Base-by-base conservation (phyloP, 352 stramenopile species). In the Globisporangium spinosum region DNA sequence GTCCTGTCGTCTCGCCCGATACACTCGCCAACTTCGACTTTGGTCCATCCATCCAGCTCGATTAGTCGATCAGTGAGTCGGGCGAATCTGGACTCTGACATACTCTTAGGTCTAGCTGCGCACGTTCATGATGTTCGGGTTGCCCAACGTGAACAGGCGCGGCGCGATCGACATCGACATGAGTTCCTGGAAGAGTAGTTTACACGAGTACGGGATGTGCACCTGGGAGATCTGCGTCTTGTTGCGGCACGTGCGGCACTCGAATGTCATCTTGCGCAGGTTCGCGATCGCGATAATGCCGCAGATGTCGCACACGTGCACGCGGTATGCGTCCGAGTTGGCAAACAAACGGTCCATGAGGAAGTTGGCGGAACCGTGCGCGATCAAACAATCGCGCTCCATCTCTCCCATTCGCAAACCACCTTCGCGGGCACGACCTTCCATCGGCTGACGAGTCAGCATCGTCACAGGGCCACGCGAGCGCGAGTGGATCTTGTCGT, bases 361-460 rank as follows among this genome's bases (percentile, higher is more conserved):
- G 81, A 99, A 99, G 78, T 98, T 99, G 58, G 98, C 97, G 62
- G 96, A 98, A 40, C 98, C 98, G 82, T 99, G 98, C 7, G 97
- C 98, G 71, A 99, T 98, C 61, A 99, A 78, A 78, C 97, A 99
- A 92, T 99, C 98, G 73, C 98, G 98, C 85, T 99, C 98, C 98
- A 99, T 99, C 74, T 99, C 98, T 67, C 98, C 98, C 97, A 99
- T 99, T 61, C 98, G 97, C 72, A 99, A 77, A 72, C 98, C 98
- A 82, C 98, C 98, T 79, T 99, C 98, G 65, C 97, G 88, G 43
- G 94, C 95, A 80, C 98, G 91, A 80, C 98, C 98, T 77, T 99
- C 98, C 80, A 99, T 93, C 47, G 98, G 98, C 83, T 99, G 98
- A 51, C 98, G 93, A 43, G 97, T 99, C 23, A 99, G 82, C 94